Conservation (phyloP, 495 filamentous ascomycete genomes). For the Podospora pseudocomata region DNA sequence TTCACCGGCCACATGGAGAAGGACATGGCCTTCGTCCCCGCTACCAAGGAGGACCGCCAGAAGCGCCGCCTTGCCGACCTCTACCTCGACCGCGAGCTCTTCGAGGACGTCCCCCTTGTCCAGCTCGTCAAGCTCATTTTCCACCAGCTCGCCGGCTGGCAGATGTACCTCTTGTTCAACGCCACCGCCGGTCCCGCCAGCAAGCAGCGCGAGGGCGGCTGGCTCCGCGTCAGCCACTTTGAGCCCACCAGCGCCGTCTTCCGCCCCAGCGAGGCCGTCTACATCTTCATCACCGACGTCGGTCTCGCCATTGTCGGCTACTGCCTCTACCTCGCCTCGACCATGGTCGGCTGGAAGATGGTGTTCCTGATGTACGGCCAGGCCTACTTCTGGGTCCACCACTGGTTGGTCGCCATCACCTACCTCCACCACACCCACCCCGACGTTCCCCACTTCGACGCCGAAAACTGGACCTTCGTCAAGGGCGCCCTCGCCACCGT, state of each 20-base stretch:
- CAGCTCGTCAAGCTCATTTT: slow-evolving; percentile 65
- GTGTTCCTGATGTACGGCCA: slow-evolving; percentile 84
- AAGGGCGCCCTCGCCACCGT: slow-evolving; percentile 84
- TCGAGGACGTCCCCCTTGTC: slow-evolving; percentile 88
- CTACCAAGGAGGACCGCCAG: slow-evolving; percentile 68
- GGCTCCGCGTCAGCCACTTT: slow-evolving; percentile 89
- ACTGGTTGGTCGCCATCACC: slow-evolving; percentile 88
- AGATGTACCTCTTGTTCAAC: slow-evolving; percentile 78
- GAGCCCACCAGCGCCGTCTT: slow-evolving; percentile 82
- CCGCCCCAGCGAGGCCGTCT: slow-evolving; percentile 80
- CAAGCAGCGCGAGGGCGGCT: slow-evolving; percentile 68
- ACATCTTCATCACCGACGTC: slow-evolving; percentile 78
- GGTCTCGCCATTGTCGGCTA: slow-evolving; percentile 60
- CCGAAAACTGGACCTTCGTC: slow-evolving; percentile 74
- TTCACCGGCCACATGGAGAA: slow-evolving; percentile 92
- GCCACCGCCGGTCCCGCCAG: slow-evolving; percentile 89
- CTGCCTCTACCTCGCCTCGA: slow-evolving; percentile 54
- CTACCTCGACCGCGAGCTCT: slow-evolving; percentile 67
- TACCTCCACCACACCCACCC: slow-evolving; percentile 90
- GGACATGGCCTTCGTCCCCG: slow-evolving; percentile 96
- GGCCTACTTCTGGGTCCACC: slow-evolving; percentile 97
- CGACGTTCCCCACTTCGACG: slow-evolving; percentile 72
- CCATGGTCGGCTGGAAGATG: slow-evolving; percentile 77
- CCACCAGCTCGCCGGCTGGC: slow-evolving; percentile 91
- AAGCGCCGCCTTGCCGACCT: slow-evolving; percentile 55